Percentiles rank a stretch among this genome's conserved stretches.
These are phyloP conservation scores for Debaryomycetaceae sp. DNA, from an alignment of 1,139 yeast species.

Conservation along the genomic window DNA sequence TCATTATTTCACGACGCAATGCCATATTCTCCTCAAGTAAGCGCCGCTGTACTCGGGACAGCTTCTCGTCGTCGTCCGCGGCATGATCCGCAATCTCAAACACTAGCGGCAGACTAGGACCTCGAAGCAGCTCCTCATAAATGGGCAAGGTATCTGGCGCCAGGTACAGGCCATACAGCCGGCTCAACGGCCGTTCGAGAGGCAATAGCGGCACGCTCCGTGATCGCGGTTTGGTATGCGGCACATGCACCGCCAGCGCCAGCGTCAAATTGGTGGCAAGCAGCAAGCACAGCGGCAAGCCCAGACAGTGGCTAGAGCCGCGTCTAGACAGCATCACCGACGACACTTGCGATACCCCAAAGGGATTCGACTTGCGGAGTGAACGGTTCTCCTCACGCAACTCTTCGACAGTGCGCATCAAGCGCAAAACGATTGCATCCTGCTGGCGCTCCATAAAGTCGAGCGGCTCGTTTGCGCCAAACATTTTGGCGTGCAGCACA, in stretches of 20 bases:
- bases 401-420: conserved; percentile 43
- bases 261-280: background rate
- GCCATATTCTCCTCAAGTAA: conserved; percentile 8
- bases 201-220: background rate
- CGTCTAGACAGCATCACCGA: conserved; percentile 6
- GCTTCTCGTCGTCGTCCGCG: background rate
- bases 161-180: background rate
- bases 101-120: conserved; percentile 1
- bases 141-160: background rate
- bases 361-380: conserved; percentile 9
- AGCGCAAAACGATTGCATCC: conserved; percentile 50
- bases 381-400: conserved; percentile 41
- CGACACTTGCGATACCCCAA: background rate
- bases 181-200: background rate
- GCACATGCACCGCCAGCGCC: background rate
- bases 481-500: too few relatives aligned
- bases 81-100: too few relatives aligned
- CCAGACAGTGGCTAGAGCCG: conserved; percentile 6
- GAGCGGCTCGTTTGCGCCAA: conserved; percentile 27
- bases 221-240: background rate
- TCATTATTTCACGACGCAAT: conserved; percentile 7
- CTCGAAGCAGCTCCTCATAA: background rate
- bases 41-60: background rate
- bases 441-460: conserved; percentile 62
- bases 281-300: background rate